phyloP scores from a whole-genome alignment of 371 early-diverging fungal genomes.

The Mucor mucedo region DNA sequence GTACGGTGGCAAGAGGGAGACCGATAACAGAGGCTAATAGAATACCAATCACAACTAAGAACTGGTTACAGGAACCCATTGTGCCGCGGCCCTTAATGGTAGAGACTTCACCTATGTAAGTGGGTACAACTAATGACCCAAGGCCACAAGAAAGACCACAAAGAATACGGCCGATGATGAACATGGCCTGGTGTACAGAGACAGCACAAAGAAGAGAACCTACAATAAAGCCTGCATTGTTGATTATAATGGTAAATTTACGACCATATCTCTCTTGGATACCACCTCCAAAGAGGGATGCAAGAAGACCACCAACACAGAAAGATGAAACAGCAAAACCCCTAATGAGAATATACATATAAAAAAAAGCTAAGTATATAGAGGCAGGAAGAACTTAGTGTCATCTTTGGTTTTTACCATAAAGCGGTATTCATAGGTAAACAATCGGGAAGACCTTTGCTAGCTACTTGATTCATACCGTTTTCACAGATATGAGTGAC shows the following conservation, averaged over 20 bases:
- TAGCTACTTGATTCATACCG: conserved; percentile 15
- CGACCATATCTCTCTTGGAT: conserved; percentile 68
- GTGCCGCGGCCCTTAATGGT: conserved; percentile 73
- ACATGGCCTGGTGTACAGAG: conserved; percentile 58
- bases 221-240: conserved; percentile 65
- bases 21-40: conserved; percentile 67
- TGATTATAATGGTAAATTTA: conserved; percentile 59
- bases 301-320: conserved; percentile 74
- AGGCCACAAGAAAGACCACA: conserved; percentile 83
- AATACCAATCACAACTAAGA: conserved; percentile 71
- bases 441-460: conserved; percentile 31
- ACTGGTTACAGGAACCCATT: conserved; percentile 45
- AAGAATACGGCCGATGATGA: conserved; percentile 78
- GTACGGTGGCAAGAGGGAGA: conserved; percentile 60
- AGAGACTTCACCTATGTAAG: conserved; percentile 83
- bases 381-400: not conserved
- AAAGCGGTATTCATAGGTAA: conserved; percentile 32
- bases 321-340: conserved; percentile 70
- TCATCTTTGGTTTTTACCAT: conserved; percentile 5
- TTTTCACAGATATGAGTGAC: conserved; percentile 30
- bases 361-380: not conserved
- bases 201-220: conserved; percentile 66
- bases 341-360: conserved; percentile 1
- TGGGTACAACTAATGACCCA: conserved; percentile 76
- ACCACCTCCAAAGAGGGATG: conserved; percentile 65